Evolutionary conservation across 257 asterid genomes (phyloP), one percentile per base, ranked within the genome.

Genomic region (Nicotiana otophora): DNA sequence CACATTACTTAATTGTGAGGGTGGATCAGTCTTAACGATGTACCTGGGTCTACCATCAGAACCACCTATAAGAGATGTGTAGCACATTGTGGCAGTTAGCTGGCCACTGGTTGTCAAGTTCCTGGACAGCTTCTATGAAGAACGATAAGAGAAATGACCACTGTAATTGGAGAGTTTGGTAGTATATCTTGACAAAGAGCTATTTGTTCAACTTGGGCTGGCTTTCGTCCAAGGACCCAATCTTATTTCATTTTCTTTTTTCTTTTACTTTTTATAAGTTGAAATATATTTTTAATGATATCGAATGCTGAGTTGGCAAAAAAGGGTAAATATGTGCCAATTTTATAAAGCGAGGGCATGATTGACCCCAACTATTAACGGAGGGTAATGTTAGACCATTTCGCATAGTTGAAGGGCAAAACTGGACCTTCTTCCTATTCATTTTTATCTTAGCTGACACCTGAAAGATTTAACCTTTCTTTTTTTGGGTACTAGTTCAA

Each of bases 141-240:
- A 51, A 23, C 26, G 39, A 75, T 48, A 75, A 51, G 34, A 75
- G 63, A 26, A 2, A 48, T 6, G 20, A 39, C 63, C 46, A 51
- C 63, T 75, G 63, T 16, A 48, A 75, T 75, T 51, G 63, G 63
- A 51, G 63, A 74, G 2, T 74, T 23, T 48, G 42, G 80, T 48
- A 74, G 78, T 20, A 58, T 2, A 72, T 42, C 36, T 48, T 34
- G 51, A 74, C 7, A 23, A 74, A 74, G 26, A 51, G 80, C 62
- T 75, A 51, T 75, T 75, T 75, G 63, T 75, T 48, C 80, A 28
- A 75, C 42, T 48, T 74, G 80, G 62, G 51, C 26, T 53, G 5
- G 60, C 42, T 48, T 74, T 48, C 23, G 26, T 72, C 61, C 61
- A 26, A 75, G 80, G 63, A 75, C 42, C 63, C 11, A 1, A 8